These are phyloP conservation scores for Colletotrichum sp. DNA, from an alignment of 2,329 filamentous ascomycete genomes.

Conservation along the genomic window DNA sequence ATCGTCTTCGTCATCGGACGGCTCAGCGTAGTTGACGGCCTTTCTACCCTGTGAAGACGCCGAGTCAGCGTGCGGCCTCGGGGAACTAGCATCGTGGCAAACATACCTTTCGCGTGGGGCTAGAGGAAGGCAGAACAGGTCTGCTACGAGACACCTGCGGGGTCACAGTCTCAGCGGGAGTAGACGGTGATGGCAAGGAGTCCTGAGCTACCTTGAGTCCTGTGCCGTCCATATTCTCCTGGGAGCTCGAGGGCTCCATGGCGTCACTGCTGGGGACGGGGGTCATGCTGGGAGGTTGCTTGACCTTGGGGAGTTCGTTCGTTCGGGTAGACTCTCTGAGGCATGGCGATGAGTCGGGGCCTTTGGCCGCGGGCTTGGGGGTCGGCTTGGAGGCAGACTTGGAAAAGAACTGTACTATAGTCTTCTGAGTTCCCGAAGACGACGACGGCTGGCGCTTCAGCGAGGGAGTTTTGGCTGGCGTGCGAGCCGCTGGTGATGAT, in stretches of 20 bases:
- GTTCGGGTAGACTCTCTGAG: conserved; percentile 50
- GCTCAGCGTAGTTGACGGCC: conserved; percentile 82
- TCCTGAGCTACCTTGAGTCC: conserved; percentile 57
- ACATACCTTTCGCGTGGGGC: conserved; percentile 79
- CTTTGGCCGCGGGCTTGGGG: conserved; percentile 34
- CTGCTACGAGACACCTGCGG: conserved; percentile 47
- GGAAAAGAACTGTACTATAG: conserved; percentile 50
- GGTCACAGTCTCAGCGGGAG: conserved; percentile 44
- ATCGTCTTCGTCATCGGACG: conserved; percentile 80
- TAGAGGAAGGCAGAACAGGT: conserved; percentile 58
- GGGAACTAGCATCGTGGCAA: neutral
- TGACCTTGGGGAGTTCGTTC: conserved; percentile 43
- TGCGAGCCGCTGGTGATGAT: conserved; percentile 32
- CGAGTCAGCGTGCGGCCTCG: neutral
- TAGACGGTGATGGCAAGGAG: conserved; percentile 47
- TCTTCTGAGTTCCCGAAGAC: conserved; percentile 41
- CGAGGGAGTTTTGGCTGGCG: conserved; percentile 38
- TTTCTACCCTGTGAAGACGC: conserved; percentile 50
- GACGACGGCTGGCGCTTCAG: conserved; percentile 24
- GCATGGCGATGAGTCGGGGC: conserved; percentile 37
- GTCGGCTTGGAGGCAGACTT: conserved; percentile 39
- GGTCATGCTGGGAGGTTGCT: conserved; percentile 59
- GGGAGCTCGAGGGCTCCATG: conserved; percentile 69
- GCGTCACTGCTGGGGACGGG: conserved; percentile 84
- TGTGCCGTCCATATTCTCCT: conserved; percentile 63